Evolutionary conservation across 352 stramenopile species (phyloP), one percentile per base, ranked within the genome.

Genomic region (Blastocystis sp.): DNA sequence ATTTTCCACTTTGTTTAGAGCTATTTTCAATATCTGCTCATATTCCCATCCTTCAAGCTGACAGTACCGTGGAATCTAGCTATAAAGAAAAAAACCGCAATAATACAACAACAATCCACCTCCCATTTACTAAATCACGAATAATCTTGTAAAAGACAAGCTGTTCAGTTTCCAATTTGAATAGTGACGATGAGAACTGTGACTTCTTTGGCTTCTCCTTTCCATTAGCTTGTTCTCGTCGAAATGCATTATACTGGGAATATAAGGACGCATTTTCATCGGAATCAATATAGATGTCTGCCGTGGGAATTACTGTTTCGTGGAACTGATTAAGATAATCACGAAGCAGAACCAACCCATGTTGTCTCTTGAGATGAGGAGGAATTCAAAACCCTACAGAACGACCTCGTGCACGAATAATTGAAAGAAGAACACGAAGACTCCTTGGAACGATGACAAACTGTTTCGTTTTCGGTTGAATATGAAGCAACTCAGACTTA

Each of bases 11-110:
- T 64, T 24, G 1, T 56, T 56, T 27, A 51, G 48, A 22, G 70
- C 33, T n/a, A 81, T 51, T 44, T 81, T 81, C 70, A 81, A 17
- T 17, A 81, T 81, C 70, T 81, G 70, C 53, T 81, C 70, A 15
- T 48, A 60, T 35, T 81, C 70, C 70, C 70, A 81, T 22, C 40
- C 22, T 35, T 81, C 70, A 13, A 56, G 7, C 22, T 35, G 37
- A 24, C 70, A 81, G 24, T 81, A 81, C 7, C 70, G 70, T 37
- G 70, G 70, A 22, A 81, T 64, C 70, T 81, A 30, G 19, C 27
- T 33, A 24, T 33, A 24, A 35, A 22, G 37, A 19, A 27, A 6
- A 19, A 24, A 15, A 30, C 60, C n/a, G 17, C 60, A 24, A 15
- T 19, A 51, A 30, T 40, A 81, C 70, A 22, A 51, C 22, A 2